Conservation (phyloP, 192 early-diverging fungal species). For the Chytriomyces sp. region DNA sequence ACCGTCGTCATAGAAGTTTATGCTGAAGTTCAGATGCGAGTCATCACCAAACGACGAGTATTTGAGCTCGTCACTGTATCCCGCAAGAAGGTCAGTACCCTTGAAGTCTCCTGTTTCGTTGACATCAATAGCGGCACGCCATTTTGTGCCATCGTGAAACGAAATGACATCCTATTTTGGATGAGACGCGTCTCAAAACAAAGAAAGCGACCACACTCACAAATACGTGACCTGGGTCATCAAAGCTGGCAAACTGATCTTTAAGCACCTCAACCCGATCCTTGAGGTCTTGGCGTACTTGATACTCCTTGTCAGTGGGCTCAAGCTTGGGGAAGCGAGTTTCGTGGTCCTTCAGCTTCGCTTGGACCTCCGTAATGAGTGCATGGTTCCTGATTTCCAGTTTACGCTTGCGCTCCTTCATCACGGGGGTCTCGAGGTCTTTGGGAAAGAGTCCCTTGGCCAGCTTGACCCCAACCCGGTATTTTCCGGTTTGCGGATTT, state of each 20-base stretch:
- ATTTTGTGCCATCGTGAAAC: slow-evolving; percentile 87
- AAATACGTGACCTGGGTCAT: slow-evolving; percentile 67
- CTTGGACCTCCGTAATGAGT: slow-evolving; percentile 41
- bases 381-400: slow-evolving; percentile 34
- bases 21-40: slow-evolving; percentile 82
- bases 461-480: slow-evolving; percentile 79
- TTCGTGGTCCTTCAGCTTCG: slow-evolving; percentile 44
- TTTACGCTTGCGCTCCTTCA: background rate
- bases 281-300: slow-evolving; percentile 63
- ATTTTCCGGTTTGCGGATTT: slow-evolving; percentile 72
- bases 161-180: slow-evolving; percentile 77
- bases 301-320: slow-evolving; percentile 38
- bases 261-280: slow-evolving; percentile 69
- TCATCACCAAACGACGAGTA: slow-evolving; percentile 75
- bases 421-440: slow-evolving; percentile 33
- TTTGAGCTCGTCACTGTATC: slow-evolving; percentile 72
- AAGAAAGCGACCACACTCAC: background rate
- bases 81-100: slow-evolving; percentile 58
- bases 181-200: background rate
- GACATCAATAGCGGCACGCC: slow-evolving; percentile 82
- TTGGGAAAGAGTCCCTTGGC: slow-evolving; percentile 76
- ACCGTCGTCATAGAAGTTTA: slow-evolving; percentile 91
- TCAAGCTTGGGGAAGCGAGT: slow-evolving; percentile 32
- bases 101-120: slow-evolving; percentile 76
- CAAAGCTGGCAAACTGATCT: slow-evolving; percentile 58